Evolutionary conservation across 2,329 filamentous ascomycete genomes (phyloP).

Genomic region (Penicillium frequentans): DNA sequence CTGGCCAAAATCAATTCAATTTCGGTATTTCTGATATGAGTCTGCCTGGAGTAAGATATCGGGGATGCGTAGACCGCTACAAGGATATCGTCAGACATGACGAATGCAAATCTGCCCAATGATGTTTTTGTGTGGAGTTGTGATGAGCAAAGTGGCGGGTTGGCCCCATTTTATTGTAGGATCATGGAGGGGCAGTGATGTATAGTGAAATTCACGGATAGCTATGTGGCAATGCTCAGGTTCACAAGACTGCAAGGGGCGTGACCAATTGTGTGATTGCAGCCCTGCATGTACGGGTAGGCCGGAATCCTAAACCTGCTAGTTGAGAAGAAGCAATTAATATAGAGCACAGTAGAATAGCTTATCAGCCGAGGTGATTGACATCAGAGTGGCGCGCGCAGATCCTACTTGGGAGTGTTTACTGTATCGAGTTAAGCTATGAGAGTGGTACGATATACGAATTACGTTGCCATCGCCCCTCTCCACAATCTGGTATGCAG

Average conservation of each 20-base stretch:
- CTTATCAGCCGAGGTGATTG: neutral
- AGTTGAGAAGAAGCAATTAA: neutral
- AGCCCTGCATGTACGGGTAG: neutral
- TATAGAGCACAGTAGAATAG: neutral
- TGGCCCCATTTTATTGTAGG: neutral
- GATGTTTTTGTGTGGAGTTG: neutral
- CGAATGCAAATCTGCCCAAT: neutral
- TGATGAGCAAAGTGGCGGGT: neutral
- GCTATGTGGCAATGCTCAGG: neutral
- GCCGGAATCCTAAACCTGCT: neutral
- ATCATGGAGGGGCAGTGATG: neutral
- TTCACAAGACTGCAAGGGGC: neutral
- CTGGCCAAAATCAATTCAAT: constrained; percentile 20
- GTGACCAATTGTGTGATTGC: neutral
- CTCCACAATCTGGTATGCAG: neutral
- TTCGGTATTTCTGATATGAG: neutral
- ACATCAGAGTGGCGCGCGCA: neutral
- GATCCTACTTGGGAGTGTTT: neutral
- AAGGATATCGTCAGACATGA: neutral
- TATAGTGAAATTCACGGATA: neutral
- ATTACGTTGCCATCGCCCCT: neutral
- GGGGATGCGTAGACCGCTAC: neutral
- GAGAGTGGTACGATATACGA: neutral
- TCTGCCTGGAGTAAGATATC: neutral
- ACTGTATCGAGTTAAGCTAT: neutral